A percentile compares a stretch with the other conserved stretches of the same genome.
Conservation (phyloP, 805 yeast species). For the Yarrowia divulgata region DNA sequence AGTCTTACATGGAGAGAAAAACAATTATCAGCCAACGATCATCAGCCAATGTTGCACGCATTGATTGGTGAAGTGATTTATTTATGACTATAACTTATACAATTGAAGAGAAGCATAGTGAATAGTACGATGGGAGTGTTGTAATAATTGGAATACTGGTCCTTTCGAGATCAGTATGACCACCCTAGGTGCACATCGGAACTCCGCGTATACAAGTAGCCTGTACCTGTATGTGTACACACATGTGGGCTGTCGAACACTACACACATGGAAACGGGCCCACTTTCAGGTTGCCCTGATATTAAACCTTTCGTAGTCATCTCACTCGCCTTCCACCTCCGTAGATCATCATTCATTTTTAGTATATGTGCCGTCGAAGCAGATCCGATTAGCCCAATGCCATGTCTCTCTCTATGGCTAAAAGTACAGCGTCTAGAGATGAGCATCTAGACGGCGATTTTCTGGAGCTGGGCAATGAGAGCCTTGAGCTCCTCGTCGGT, state of each 20-base stretch:
- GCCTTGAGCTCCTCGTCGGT: conserved; percentile 35
- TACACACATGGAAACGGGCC: too few relatives aligned
- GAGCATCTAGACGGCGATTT: conserved; percentile 9
- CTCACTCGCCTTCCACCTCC: neutral
- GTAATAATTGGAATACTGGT: too few relatives aligned
- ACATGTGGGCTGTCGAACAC: too few relatives aligned
- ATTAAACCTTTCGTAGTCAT: too few relatives aligned
- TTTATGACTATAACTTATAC: neutral
- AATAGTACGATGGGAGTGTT: too few relatives aligned
- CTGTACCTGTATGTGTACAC: too few relatives aligned
- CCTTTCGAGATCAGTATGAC: too few relatives aligned
- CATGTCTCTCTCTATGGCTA: neutral
- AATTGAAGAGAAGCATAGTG: neutral
- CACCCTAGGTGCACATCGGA: too few relatives aligned
- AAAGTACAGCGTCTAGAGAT: conserved; percentile 1
- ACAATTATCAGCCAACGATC: neutral
- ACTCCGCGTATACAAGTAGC: too few relatives aligned
- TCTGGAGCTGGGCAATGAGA: conserved; percentile 33
- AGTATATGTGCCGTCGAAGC: neutral
- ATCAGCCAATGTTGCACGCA: conserved; percentile 5
- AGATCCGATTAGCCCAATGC: neutral
- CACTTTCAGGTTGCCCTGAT: too few relatives aligned
- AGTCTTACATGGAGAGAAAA: neutral
- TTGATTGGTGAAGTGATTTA: neutral
- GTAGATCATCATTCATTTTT: neutral